phyloP scores from a whole-genome alignment of 495 filamentous ascomycete genomes.

The Penicillium malachiteum region DNA sequence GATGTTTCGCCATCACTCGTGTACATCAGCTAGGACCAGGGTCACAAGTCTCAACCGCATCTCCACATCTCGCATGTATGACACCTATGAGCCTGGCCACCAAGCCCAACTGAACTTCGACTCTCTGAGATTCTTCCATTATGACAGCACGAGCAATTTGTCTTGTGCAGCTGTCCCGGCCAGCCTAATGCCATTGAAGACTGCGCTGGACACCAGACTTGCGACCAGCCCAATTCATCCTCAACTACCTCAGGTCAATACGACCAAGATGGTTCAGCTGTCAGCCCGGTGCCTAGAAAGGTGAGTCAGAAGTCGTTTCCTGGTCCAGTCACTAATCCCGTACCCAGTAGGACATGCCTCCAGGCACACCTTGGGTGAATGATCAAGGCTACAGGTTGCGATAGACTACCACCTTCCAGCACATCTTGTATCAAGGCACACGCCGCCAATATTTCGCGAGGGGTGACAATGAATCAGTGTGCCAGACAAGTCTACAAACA shows the following conservation, averaged over 20 bases:
- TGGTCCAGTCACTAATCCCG: not conserved
- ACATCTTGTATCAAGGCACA: slow-evolving; percentile 1
- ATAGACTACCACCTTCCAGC: slow-evolving; percentile 1
- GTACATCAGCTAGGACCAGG: slow-evolving; percentile 2
- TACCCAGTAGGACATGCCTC: slow-evolving; percentile 2
- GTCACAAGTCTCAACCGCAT: slow-evolving; percentile 4
- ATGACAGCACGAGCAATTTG: not conserved
- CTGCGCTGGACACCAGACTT: slow-evolving; percentile 3
- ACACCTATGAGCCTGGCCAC: slow-evolving; percentile 4
- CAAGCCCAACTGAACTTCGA: not conserved
- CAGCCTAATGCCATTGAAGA: slow-evolving; percentile 3
- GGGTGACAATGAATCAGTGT: not conserved
- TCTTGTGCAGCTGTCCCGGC: not conserved
- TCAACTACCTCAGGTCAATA: slow-evolving; percentile 1
- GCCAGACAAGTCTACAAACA: slow-evolving; percentile 3
- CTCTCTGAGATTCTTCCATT: not conserved
- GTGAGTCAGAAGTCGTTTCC: slow-evolving; percentile 4
- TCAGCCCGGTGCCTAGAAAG: slow-evolving; percentile 1
- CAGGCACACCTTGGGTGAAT: not conserved
- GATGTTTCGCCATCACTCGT: not conserved
- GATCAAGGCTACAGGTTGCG: not conserved
- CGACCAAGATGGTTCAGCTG: not conserved
- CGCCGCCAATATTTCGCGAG: slow-evolving; percentile 3
- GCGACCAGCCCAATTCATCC: slow-evolving; percentile 1
- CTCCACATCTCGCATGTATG: not conserved